A percentile compares a stretch with the other conserved stretches of the same genome.
phyloP scores from a whole-genome alignment of 1,284 basidiomycete genomes.

The Kalmanozyma brasiliensis region DNA sequence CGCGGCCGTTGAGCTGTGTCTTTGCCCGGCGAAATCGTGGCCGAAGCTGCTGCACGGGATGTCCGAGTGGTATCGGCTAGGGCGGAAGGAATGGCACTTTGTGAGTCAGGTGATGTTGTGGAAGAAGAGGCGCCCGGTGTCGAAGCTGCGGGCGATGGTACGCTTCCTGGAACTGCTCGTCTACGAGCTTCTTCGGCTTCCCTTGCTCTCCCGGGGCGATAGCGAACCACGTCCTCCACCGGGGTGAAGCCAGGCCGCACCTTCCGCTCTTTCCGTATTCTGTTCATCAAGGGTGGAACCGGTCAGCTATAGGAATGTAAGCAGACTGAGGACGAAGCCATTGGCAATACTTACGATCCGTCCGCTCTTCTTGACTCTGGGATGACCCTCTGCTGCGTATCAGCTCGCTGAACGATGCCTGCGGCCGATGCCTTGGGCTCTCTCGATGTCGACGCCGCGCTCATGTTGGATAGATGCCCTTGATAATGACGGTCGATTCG shows the following conservation, averaged over 20 bases:
- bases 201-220: slow-evolving; percentile 70
- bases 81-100: too few species aligned
- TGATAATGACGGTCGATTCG: too few species aligned
- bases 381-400: slow-evolving; percentile 85
- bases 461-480: slow-evolving; percentile 5
- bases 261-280: slow-evolving; percentile 86
- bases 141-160: neutral
- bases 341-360: slow-evolving; percentile 78
- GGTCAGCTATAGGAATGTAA: neutral
- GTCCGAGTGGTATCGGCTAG: slow-evolving; percentile 7
- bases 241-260: slow-evolving; percentile 93
- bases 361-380: slow-evolving; percentile 84
- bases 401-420: slow-evolving; percentile 84
- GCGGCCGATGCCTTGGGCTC: slow-evolving; percentile 77
- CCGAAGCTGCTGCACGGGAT: slow-evolving; percentile 1
- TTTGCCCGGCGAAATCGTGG: neutral
- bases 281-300: too few species aligned
- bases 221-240: slow-evolving; percentile 87
- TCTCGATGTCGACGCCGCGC: slow-evolving; percentile 62
- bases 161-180: slow-evolving; percentile 14
- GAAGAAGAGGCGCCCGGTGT: neutral
- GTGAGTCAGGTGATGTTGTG: neutral
- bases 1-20: neutral
- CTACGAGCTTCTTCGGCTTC: slow-evolving; percentile 37
- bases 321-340: too few species aligned